Conservation (phyloP, 352 stramenopile genomes). For the Phytopythium sindhum region DNA sequence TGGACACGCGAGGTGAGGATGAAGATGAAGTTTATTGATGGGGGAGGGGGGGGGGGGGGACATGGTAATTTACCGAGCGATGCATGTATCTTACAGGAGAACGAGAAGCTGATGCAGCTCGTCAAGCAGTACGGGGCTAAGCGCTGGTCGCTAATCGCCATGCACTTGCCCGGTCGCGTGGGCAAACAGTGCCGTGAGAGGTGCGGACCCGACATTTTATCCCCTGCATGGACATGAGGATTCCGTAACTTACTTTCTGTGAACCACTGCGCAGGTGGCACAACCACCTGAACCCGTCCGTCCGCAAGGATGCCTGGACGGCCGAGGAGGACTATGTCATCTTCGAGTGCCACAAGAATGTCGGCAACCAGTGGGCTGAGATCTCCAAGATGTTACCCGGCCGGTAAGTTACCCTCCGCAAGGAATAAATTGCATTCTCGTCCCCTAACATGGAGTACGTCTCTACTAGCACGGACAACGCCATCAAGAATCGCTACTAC, state of each 20-base stretch:
- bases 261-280: slow-evolving; percentile 56
- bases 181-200: slow-evolving; percentile 88
- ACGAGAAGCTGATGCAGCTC: slow-evolving; percentile 85
- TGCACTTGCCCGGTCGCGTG: slow-evolving; percentile 83
- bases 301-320: slow-evolving; percentile 89
- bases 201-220: slow-evolving; percentile 8
- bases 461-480: slow-evolving; percentile 74
- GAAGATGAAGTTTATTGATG: background rate
- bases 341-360: slow-evolving; percentile 89
- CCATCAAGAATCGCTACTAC: slow-evolving; percentile 92
- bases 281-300: slow-evolving; percentile 85
- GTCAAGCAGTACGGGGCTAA: slow-evolving; percentile 89
- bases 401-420: slow-evolving; percentile 14
- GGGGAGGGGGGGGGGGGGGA: no score
- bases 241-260: background rate
- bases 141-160: slow-evolving; percentile 87
- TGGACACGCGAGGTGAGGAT: slow-evolving; percentile 65
- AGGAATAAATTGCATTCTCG: no score
- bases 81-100: slow-evolving; percentile 41
- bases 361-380: slow-evolving; percentile 91
- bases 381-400: slow-evolving; percentile 90
- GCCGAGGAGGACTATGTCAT: slow-evolving; percentile 90
- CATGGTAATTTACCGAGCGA: slow-evolving; percentile 2
- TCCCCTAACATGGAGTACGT: background rate
- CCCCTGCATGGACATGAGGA: background rate